Percentiles rank a stretch among this genome's conserved stretches.
These are phyloP conservation scores for Aspergillus avenaceus DNA, from an alignment of 495 filamentous ascomycete genomes.

Conservation along the genomic window DNA sequence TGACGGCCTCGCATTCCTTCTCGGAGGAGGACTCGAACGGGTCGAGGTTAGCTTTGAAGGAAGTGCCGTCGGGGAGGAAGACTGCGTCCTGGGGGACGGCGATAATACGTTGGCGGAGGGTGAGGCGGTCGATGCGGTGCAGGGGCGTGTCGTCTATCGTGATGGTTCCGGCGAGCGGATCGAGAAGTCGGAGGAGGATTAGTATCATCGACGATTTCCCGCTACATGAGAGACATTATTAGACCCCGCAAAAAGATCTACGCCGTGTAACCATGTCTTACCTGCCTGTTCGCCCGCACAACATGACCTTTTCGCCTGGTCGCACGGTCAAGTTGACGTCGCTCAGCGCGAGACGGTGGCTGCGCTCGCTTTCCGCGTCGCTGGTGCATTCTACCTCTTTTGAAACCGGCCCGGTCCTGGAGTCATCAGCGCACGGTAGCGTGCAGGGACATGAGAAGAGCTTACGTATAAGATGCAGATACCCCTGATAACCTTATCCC, in stretches of 20 bases:
- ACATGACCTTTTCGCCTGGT: conserved; percentile 33
- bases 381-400: neutral
- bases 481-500: conserved; percentile 26
- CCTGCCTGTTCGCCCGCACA: conserved; percentile 34
- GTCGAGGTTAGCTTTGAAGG: conserved; percentile 66
- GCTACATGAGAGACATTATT: too few relatives aligned
- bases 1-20: conserved; percentile 43
- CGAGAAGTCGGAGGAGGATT: conserved; percentile 31
- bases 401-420: too few relatives aligned
- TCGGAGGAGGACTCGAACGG: conserved; percentile 71
- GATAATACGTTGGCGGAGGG: conserved; percentile 30
- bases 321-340: conserved; percentile 26
- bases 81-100: conserved; percentile 40
- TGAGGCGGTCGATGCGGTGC: conserved; percentile 27
- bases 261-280: too few relatives aligned
- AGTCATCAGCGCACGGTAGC: too few relatives aligned
- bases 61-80: conserved; percentile 25
- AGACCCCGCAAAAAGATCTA: too few relatives aligned
- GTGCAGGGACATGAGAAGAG: too few relatives aligned
- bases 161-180: conserved; percentile 16
- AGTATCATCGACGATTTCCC: conserved; percentile 38
- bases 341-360: conserved; percentile 9
- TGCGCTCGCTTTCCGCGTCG: neutral
- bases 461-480: conserved; percentile 30
- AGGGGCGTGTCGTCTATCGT: conserved; percentile 26